phyloP scores from a whole-genome alignment of 2,329 filamentous ascomycete genomes.

The Verticillium isaacii region DNA sequence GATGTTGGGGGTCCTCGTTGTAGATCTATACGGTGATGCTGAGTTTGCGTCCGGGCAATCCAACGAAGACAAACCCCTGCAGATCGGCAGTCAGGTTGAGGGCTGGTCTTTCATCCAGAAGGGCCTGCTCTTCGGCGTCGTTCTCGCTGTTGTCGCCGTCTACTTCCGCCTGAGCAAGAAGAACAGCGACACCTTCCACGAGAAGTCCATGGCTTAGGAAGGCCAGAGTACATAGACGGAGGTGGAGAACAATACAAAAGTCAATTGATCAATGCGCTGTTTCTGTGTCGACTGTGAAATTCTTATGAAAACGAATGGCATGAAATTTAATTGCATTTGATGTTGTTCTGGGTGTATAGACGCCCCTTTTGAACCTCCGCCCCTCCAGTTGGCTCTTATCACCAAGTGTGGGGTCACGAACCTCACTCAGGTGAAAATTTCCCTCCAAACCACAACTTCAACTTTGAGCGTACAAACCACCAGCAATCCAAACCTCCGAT shows the following conservation, averaged over 20 bases:
- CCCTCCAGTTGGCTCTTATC: background rate
- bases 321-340: background rate
- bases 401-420: background rate
- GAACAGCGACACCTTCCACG: slow-evolving; percentile 27
- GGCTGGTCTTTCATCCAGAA: slow-evolving; percentile 43
- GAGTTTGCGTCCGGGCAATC: slow-evolving; percentile 31
- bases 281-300: background rate
- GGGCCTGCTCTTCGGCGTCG: slow-evolving; percentile 43
- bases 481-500: slow-evolving; percentile 1
- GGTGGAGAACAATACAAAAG: slow-evolving; percentile 3
- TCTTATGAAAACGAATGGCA: background rate
- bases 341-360: background rate
- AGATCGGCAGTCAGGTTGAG: slow-evolving; percentile 17
- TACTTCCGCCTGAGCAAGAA: slow-evolving; percentile 37
- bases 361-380: background rate
- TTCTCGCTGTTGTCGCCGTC: slow-evolving; percentile 38
- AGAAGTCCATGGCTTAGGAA: slow-evolving; percentile 37
- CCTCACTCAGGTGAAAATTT: background rate
- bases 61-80: slow-evolving; percentile 22
- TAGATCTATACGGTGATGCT: slow-evolving; percentile 29
- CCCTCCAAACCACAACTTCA: background rate
- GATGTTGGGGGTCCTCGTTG: slow-evolving; percentile 20
- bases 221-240: background rate
- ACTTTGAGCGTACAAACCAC: slow-evolving; percentile 1
- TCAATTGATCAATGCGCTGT: background rate